Evolutionary conservation across 208 protist genomes (phyloP).

Genomic region (Borovskyia barvae): DNA sequence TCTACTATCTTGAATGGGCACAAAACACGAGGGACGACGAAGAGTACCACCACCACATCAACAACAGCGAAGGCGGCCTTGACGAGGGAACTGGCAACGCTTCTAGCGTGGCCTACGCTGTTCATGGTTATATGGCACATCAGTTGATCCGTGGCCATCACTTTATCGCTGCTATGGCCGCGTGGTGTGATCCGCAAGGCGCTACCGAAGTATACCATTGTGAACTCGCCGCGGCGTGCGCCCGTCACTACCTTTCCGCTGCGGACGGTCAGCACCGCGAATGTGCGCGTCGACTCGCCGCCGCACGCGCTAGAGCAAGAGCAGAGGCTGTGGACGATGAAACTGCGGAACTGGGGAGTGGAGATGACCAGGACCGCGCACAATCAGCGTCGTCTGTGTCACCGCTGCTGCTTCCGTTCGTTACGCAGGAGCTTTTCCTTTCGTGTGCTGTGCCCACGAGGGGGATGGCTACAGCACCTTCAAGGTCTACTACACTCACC

Average conservation of each 20-base stretch:
- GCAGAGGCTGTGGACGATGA: too few relatives aligned
- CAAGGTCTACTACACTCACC: not conserved
- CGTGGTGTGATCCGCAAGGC: constrained; percentile 50
- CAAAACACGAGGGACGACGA: not conserved
- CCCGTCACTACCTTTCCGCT: constrained; percentile 39
- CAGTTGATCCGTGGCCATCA: constrained; percentile 73
- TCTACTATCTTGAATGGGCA: constrained; percentile 31
- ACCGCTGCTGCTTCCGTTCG: constrained; percentile 13
- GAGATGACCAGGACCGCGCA: too few relatives aligned
- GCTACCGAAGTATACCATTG: constrained; percentile 63
- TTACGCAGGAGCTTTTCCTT: constrained; percentile 13
- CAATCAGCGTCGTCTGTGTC: too few relatives aligned
- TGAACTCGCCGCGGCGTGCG: constrained; percentile 73
- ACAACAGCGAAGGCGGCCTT: not conserved
- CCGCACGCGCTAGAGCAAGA: constrained; percentile 29
- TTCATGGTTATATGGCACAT: constrained; percentile 24
- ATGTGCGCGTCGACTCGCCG: constrained; percentile 36
- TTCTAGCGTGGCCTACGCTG: not conserved
- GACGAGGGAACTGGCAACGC: not conserved
- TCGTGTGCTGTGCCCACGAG: not conserved
- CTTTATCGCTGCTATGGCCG: constrained; percentile 65
- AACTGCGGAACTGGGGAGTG: too few relatives aligned
- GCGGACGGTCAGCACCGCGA: constrained; percentile 19
- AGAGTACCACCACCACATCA: not conserved
- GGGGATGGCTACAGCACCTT: not conserved